A percentile compares a stretch with the other conserved stretches of the same genome.
These are phyloP conservation scores for Lactarius akahatsu DNA, from an alignment of 768 basidiomycete species.

Conservation along the genomic window DNA sequence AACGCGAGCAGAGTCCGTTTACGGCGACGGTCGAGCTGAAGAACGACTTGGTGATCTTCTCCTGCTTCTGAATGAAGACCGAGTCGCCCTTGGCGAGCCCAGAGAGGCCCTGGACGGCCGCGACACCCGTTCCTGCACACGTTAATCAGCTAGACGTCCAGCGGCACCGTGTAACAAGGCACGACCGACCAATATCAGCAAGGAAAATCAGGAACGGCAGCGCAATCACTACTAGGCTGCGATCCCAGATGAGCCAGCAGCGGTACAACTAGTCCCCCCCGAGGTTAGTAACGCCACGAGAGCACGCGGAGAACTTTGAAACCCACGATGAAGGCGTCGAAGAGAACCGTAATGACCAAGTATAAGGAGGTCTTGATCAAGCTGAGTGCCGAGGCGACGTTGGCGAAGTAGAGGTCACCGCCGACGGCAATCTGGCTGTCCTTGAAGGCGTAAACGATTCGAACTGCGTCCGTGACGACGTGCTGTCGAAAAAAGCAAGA, in stretches of 20 bases:
- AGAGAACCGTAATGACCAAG: slow-evolving; percentile 32
- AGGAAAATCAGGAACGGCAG: slow-evolving; percentile 33
- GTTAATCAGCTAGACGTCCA: slow-evolving; percentile 2
- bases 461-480: slow-evolving; percentile 32
- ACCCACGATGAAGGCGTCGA: slow-evolving; percentile 34
- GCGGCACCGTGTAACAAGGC: background rate
- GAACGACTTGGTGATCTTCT: slow-evolving; percentile 32
- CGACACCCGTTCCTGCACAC: slow-evolving; percentile 29
- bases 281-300: background rate
- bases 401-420: slow-evolving; percentile 30
- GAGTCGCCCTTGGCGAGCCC: slow-evolving; percentile 29
- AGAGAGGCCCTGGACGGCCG: slow-evolving; percentile 30
- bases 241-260: slow-evolving; percentile 34
- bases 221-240: slow-evolving; percentile 23
- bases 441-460: slow-evolving; percentile 33
- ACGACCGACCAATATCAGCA: slow-evolving; percentile 34
- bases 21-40: slow-evolving; percentile 32
- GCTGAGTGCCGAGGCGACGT: slow-evolving; percentile 30
- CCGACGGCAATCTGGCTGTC: slow-evolving; percentile 21
- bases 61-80: slow-evolving; percentile 31
- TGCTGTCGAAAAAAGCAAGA: slow-evolving; percentile 26
- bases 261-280: slow-evolving; percentile 30
- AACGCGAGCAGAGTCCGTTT: slow-evolving; percentile 35
- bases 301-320: slow-evolving; percentile 4
- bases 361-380: slow-evolving; percentile 33